Base-by-base conservation (phyloP, 2,329 filamentous ascomycete species). In the Fusarium sp. region DNA sequence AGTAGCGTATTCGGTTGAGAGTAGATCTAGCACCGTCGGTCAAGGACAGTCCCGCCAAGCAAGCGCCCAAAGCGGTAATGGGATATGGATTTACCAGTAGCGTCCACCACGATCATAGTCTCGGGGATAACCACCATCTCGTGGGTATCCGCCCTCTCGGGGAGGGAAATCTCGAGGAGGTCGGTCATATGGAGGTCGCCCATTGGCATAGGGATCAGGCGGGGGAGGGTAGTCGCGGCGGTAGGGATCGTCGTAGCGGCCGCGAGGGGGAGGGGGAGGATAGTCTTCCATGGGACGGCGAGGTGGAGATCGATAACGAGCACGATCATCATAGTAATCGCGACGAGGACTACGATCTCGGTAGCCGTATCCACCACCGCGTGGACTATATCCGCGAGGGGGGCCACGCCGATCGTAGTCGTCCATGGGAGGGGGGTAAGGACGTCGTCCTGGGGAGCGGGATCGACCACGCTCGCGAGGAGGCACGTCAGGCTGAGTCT, bases 321-420 rank as follows among this genome's bases (percentile, higher is more conserved):
- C 90, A 78, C 92, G 90, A 71, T 95, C 93, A 49, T 93, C 91
- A 82, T 98, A 97, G 83, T 97, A 97, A 67, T 95, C 92, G 74
- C 93, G 91, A 66, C 92, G 91, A 62, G 92, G 92, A 78, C 93
- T 95, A 76, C 95, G 91, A 78, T 97, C 94, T 79, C 95, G 94
- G 82, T 97, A 97, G 71, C 92, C 91, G 68, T 92, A 91, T 53
- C 81, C 85, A 18, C 85, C 86, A 23, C 92, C 90, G 71, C 92
- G 91, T 69, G 94, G 95, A 81, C 92, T 97, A 81, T 97, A 97
- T 66, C 91, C 93, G 75, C 93, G 90, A 67, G 93, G 92, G 46
- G 85, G 85, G 5, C 91, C 92, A 77, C 95, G 93, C 76, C 94
- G 91, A 72, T 95, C 92, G 80, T 96, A 95, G 76, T 96, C 93